Conservation (phyloP, 495 filamentous ascomycete species). For the Penicillium fimorum region DNA sequence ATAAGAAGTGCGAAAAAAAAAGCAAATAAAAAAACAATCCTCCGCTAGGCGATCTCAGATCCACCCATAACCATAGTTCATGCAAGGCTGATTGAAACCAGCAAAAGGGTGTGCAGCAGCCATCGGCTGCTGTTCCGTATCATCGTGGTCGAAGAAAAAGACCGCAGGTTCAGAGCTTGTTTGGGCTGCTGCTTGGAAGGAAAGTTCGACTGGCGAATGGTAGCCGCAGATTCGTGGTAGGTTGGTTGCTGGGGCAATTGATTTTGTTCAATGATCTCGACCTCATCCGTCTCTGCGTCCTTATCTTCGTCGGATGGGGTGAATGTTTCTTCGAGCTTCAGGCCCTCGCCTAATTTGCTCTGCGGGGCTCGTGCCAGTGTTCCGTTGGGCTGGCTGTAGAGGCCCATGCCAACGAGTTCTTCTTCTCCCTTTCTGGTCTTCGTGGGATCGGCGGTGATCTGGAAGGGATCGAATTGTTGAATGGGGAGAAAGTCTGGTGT, state of each 20-base stretch:
- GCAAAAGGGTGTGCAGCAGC: conserved; percentile 29
- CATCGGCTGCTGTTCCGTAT: conserved; percentile 33
- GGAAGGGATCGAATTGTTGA: conserved; percentile 36
- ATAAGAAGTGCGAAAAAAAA: conserved; percentile 16
- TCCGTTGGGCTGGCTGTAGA: conserved; percentile 68
- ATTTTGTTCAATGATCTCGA: conserved; percentile 35
- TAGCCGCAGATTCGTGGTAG: conserved; percentile 7
- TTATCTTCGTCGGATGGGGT: conserved; percentile 68
- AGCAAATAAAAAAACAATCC: conserved; percentile 6
- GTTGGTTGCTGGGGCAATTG: conserved; percentile 16
- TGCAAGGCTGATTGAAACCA: conserved; percentile 35
- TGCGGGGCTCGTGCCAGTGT: conserved; percentile 47
- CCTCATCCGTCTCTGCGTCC: conserved; percentile 47
- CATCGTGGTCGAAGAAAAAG: conserved; percentile 50
- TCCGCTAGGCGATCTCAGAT: conserved; percentile 26
- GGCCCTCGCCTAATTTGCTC: conserved; percentile 59
- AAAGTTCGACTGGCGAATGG: conserved; percentile 14
- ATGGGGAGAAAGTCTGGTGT: conserved; percentile 60
- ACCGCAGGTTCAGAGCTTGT: conserved; percentile 38
- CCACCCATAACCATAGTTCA: conserved; percentile 46
- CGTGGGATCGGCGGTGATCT: conserved; percentile 27
- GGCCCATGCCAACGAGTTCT: conserved; percentile 78
- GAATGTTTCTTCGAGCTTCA: conserved; percentile 84
- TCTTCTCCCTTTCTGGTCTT: conserved; percentile 49
- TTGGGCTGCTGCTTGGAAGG: conserved; percentile 31